Conservation (phyloP, 1,139 yeast species). For the Protomyces macrosporus region DNA sequence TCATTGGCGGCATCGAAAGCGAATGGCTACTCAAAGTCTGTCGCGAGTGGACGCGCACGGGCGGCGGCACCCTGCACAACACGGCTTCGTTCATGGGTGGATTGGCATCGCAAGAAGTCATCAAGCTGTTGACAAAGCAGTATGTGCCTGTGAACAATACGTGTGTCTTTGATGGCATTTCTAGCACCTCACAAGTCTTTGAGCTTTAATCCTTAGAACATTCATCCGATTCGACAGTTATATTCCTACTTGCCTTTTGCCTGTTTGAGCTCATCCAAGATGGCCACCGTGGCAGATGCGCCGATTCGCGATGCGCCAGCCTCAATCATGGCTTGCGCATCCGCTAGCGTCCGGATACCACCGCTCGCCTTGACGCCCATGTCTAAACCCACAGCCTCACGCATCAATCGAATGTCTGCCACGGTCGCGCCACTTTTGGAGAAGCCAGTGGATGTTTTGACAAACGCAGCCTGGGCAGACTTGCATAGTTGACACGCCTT, state of each 20-base stretch:
- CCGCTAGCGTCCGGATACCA: background rate
- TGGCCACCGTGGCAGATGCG: background rate
- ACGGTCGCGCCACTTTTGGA: background rate
- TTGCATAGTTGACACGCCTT: background rate
- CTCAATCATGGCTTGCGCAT: background rate
- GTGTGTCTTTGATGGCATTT: conserved; percentile 62
- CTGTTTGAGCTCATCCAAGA: background rate
- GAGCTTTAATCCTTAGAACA: conserved; percentile 39
- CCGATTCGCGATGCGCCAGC: conserved; percentile 2
- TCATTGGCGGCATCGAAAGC: background rate
- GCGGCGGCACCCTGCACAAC: conserved; percentile 46
- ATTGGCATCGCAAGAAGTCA: conserved; percentile 67
- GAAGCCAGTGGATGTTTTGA: conserved; percentile 2
- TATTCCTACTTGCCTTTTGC: too few species aligned
- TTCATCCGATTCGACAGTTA: background rate
- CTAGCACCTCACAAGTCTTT: conserved; percentile 50
- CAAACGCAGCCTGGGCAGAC: background rate
- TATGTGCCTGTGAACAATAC: conserved; percentile 66
- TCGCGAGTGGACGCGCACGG: conserved; percentile 37
- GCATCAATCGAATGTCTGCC: background rate
- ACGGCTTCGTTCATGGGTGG: conserved; percentile 66
- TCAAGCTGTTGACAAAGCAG: conserved; percentile 58
- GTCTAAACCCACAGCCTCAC: background rate
- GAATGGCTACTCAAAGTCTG: conserved; percentile 20
- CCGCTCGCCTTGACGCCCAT: conserved; percentile 9